Evolutionary conservation across 2,329 filamentous ascomycete species (phyloP), one percentile per base, ranked within the genome.

Genomic region (Teratosphaeria gauchensis): DNA sequence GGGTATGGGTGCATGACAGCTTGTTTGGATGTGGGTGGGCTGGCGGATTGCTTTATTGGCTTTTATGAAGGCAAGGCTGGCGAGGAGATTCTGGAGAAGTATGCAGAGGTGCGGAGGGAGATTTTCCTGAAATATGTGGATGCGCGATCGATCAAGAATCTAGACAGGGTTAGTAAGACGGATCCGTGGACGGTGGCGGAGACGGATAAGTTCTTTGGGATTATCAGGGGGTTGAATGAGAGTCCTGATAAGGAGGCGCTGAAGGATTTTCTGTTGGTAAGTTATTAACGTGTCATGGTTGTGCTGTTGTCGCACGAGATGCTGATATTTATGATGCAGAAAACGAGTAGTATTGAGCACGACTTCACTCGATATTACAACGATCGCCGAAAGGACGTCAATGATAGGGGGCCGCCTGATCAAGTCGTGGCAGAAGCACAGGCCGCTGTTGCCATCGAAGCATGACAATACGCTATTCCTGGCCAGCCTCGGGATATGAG

Each of bases 61-160:
- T 60, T 61, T 51, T 53, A 64, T 55, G 33, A 63, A n/a, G 61
- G 61, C 11, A 57, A 54, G 9, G 58, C 61, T 21, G 56, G 53
- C 67, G 64, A 68, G 4, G 64, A 53, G 12, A 66, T 76, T 6
- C 58, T 77, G 1, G 59, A 68, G 0, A 67, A 66, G 0, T 77
- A 74, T 68, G 70, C 71, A 0, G 57, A 66, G 3, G 70, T 72
- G 0, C 61, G 73, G 19, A 62, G 69, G 14, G 63, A 71, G 6
- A 73, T 69, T 33, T 77, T 75, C 55, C 52, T 69, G 4, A 63
- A 66, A 4, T 68, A 72, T 0, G 69, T 75, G 1, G 74, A 76
- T 57, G 60, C 62, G 9, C 52, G 63, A 12, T 62, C 58, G 9
- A 60, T 65, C 55, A 65, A 65, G 60, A 67, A 67, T 42, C 31